Evolutionary conservation across 371 early-diverging fungal genomes (phyloP), one percentile per base, ranked within the genome.

Genomic region (Rhizopus arrhizus): DNA sequence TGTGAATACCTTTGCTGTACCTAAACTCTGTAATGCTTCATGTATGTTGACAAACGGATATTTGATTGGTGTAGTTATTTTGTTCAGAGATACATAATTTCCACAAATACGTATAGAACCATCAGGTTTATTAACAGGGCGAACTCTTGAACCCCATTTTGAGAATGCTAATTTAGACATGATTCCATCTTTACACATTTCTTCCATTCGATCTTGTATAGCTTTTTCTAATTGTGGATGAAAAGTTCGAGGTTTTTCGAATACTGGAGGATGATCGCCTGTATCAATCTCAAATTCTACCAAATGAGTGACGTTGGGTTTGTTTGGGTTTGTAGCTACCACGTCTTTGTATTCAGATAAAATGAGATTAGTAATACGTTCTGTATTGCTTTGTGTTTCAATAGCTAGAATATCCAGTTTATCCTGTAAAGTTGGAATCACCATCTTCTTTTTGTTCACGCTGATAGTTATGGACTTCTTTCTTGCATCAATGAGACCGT

Each of bases 211-310:
- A 36, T 36, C 36, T 36, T 36, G 36, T 6, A 36, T 10, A 36
- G 36, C 10, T 10, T 36, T 36, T 36, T 36, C 36, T 36, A 36
- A 36, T 36, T 36, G 36, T 36, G 53, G 53, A n/a, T 52, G 59
- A 51, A 42, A 40, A 15, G 36, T 28, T n/a, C 59, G 0, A 10
- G 59, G 59, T 29, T 48, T 48, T 34, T 32, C 40, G 42, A 52
- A 59, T 2, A 59, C 52, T 13, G 54, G 61, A 11, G 4, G 28
- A 47, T 60, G 43, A 16, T 60, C 47, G 3, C 53, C 61, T 5
- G 61, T 60, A 35, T 53, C 48, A 47, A 53, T 60, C 10, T 22
- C 16, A 36, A 60, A 60, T 46, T 53, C 53, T n/a, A 53, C 36
- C 3, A 53, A n/a, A 41, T 53, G 34, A 2, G 53, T 53, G 4